These are phyloP conservation scores for Achlya hypogyna DNA, from an alignment of 352 stramenopile genomes.

Conservation along the genomic window DNA sequence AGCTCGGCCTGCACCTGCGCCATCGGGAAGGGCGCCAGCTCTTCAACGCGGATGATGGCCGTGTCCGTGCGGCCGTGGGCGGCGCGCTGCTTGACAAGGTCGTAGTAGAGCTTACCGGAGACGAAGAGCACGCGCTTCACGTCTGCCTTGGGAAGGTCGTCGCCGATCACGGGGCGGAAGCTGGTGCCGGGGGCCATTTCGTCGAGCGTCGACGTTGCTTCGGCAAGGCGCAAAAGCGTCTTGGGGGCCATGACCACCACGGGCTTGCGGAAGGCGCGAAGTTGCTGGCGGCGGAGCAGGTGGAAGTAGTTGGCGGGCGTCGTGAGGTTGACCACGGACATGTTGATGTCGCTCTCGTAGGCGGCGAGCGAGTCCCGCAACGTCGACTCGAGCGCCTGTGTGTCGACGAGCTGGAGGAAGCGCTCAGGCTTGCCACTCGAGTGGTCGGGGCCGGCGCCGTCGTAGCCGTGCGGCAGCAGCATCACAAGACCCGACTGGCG, in stretches of 20 bases:
- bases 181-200: constrained; percentile 45
- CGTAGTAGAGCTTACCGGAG: constrained; percentile 83
- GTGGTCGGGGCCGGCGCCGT: constrained; percentile 82
- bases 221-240: constrained; percentile 54
- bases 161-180: constrained; percentile 62
- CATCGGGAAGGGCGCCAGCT: constrained; percentile 80
- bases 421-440: constrained; percentile 68
- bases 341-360: constrained; percentile 69
- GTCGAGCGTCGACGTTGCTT: constrained; percentile 54
- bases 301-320: constrained; percentile 96
- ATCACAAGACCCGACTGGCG: constrained; percentile 75
- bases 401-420: constrained; percentile 82
- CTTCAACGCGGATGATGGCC: constrained; percentile 67
- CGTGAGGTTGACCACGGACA: constrained; percentile 75
- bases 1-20: constrained; percentile 49
- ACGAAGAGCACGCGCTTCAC: constrained; percentile 71
- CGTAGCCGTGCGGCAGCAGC: constrained; percentile 81
- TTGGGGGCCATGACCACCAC: constrained; percentile 71
- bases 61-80: constrained; percentile 36
- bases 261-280: constrained; percentile 63
- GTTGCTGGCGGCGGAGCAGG: constrained; percentile 86
- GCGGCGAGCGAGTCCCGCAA: constrained; percentile 27
- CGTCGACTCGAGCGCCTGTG: constrained; percentile 38
- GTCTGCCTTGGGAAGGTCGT: constrained; percentile 40
- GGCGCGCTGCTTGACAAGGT: constrained; percentile 58